A percentile compares a stretch with the other conserved stretches of the same genome.
Evolutionary conservation across 768 basidiomycete genomes (phyloP).

Genomic region (Chalciporus piperatus): DNA sequence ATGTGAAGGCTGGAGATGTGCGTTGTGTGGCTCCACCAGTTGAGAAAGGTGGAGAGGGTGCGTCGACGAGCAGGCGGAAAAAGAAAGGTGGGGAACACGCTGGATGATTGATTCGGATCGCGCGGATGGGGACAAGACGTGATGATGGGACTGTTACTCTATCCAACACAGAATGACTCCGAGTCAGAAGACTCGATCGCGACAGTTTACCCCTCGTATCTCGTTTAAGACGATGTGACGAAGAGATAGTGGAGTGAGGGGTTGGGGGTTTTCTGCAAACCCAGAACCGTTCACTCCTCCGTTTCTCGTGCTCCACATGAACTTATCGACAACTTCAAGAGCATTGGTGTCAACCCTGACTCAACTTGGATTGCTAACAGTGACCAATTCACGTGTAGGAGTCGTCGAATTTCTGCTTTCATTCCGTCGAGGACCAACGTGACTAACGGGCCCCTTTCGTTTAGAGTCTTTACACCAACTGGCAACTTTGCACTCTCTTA

Average conservation of each 20-base stretch:
- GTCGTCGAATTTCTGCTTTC: no score
- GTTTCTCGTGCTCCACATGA: neutral
- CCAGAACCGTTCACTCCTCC: neutral
- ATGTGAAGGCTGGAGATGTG: slow-evolving; percentile 33
- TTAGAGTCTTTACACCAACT: no score
- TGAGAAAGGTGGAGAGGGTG: neutral
- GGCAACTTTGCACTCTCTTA: no score
- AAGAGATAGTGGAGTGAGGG: neutral
- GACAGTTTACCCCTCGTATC: neutral
- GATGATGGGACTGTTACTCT: neutral
- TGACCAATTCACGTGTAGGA: no score
- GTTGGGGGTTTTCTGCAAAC: no score
- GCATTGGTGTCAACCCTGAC: no score
- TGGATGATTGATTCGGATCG: neutral
- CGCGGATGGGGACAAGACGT: no score
- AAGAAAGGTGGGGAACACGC: neutral
- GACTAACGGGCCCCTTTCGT: no score
- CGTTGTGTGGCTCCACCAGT: slow-evolving; percentile 36
- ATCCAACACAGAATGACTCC: neutral
- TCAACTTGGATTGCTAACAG: no score
- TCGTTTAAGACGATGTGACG: neutral
- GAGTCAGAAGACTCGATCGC: neutral
- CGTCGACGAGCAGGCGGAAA: neutral
- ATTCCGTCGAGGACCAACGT: no score
- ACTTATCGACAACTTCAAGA: neutral